Evolutionary conservation across 345 rosid genomes (phyloP).

Genomic region (Geranium brycei): DNA sequence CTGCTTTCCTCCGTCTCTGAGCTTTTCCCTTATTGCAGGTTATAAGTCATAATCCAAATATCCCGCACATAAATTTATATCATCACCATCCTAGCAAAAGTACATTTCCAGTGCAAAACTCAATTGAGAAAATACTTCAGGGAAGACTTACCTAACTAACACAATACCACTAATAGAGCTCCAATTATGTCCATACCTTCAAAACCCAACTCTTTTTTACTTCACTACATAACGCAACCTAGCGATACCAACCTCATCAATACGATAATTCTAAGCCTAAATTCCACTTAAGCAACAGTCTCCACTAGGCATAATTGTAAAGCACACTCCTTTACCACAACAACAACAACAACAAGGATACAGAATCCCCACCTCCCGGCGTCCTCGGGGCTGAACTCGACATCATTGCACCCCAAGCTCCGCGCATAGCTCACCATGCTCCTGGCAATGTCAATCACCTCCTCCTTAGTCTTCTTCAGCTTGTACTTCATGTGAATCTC

Average conservation of each 20-base stretch:
- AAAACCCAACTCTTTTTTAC: too few relatives aligned
- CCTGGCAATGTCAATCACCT: conserved; percentile 73
- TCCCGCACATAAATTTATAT: too few relatives aligned
- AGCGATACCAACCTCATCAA: too few relatives aligned
- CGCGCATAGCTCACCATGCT: conserved; percentile 60
- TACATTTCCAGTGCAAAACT: too few relatives aligned
- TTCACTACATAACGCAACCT: neutral
- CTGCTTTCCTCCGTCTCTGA: too few relatives aligned
- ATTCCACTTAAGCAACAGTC: neutral
- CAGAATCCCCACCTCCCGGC: conserved; percentile 53
- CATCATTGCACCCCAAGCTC: conserved; percentile 81
- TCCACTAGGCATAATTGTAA: neutral
- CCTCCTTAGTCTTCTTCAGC: conserved; percentile 53
- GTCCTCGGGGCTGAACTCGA: conserved; percentile 94
- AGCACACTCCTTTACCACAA: too few relatives aligned
- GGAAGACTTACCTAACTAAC: neutral
- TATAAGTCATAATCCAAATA: too few relatives aligned
- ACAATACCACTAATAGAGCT: neutral
- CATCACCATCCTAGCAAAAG: too few relatives aligned
- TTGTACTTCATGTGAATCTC: conserved; percentile 73
- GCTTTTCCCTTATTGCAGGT: too few relatives aligned
- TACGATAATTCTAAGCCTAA: neutral
- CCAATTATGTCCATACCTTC: neutral
- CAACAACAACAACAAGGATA: neutral
- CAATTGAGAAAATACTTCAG: too few relatives aligned